Evolutionary conservation across 805 yeast genomes (phyloP), one percentile per base, ranked within the genome.

Genomic region (Saccharomycopsis schoenii): DNA sequence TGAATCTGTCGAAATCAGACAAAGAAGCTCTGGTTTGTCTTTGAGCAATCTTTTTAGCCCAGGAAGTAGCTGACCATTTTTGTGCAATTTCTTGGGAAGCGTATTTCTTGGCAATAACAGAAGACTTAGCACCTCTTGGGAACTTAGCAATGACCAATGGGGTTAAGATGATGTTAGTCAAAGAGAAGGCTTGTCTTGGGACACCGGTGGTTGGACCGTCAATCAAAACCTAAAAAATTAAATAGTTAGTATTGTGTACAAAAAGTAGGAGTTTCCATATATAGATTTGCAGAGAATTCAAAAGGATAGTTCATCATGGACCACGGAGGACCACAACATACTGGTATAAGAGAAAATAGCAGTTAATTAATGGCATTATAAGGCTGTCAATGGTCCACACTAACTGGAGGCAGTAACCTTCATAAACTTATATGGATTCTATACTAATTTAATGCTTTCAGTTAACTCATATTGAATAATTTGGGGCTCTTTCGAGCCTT

Each of bases 1-100:
- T 97, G 97, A 94, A 94, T 86, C 99, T 92, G 84, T 94, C 97
- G 74, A 94, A 94, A 81, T 94, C 99, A 71, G 93, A 76, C 78
- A 96, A 88, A 76, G 86, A 82, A 73, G 96, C 80, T 85, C 99
- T 89, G 80, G 86, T 89, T 80, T 88, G 86, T 80, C 89, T 90
- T 80, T 89, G 87, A 76, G 96, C 97, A 74, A 94, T 87, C 84
- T 91, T 92, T 88, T 93, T 89, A 75, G 99, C 97, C 97, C 97
- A 91, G 61, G 97, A 77, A 68, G 98, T 81, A 72, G 87, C 81
- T 70, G 88, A 84, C 98, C 98, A 94, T 80, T 93, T 89, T 74
- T 84, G 82, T 71, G 84, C 86, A 71, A 93, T 82, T 71, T 85
- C 92, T 72, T 96, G 86, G 76, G 94, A 89, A 74, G 84, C 83